Evolutionary conservation across 164 flowering plant species (phyloP).

Genomic region (Dillenia turbinata): DNA sequence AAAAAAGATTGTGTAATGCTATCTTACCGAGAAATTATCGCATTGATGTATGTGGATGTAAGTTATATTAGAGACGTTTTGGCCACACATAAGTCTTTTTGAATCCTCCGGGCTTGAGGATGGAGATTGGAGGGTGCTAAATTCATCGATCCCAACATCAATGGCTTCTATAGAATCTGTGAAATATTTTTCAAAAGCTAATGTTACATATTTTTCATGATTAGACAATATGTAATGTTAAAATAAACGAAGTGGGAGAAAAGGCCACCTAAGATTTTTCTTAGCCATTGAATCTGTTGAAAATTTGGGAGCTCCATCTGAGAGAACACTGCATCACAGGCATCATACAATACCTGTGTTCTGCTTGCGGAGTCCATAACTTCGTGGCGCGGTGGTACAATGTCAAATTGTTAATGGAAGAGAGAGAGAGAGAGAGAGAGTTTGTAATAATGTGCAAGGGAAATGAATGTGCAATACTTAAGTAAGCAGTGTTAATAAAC

Average conservation of each 20-base stretch:
- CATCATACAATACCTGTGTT: slow-evolving; percentile 28
- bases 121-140: slow-evolving; percentile 8
- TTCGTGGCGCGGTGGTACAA: no score
- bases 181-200: background rate
- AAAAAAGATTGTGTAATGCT: background rate
- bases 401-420: background rate
- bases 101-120: background rate
- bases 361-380: slow-evolving; percentile 11
- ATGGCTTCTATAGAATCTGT: slow-evolving; percentile 25
- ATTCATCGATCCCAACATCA: slow-evolving; percentile 35
- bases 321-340: slow-evolving; percentile 21
- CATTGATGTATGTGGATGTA: slow-evolving; percentile 33
- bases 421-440: background rate
- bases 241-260: background rate
- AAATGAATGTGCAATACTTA: background rate
- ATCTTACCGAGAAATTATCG: slow-evolving; percentile 27
- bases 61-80: slow-evolving; percentile 19
- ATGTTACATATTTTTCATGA: no score
- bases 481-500: background rate
- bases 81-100: slow-evolving; percentile 16
- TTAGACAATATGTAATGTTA: background rate
- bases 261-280: slow-evolving; percentile 17
- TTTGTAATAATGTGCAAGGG: no score
- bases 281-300: slow-evolving; percentile 27
- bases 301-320: slow-evolving; percentile 24